Percentiles rank a stretch among this genome's conserved stretches.
Conservation (phyloP, 495 filamentous ascomycete genomes). For the Annulohypoxylon moriforme region DNA sequence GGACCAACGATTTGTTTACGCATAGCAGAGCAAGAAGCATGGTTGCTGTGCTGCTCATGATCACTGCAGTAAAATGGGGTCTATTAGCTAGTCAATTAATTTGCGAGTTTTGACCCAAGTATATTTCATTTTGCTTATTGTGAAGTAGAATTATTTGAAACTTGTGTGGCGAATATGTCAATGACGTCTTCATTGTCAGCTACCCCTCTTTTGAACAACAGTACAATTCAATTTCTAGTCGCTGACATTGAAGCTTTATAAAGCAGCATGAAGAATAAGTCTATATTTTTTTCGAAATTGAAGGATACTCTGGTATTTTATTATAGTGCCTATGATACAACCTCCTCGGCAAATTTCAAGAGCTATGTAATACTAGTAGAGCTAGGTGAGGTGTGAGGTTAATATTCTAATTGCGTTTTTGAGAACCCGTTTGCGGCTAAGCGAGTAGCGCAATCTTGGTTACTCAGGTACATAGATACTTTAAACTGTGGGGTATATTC, state of each 20-base stretch:
- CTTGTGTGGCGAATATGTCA: neutral
- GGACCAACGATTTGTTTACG: conserved; percentile 44
- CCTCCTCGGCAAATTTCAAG: neutral
- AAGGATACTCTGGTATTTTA: too few species aligned
- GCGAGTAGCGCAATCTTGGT: conserved; percentile 4
- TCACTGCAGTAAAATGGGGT: conserved; percentile 40
- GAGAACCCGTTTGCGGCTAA: neutral
- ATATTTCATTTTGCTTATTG: neutral
- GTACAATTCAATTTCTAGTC: neutral
- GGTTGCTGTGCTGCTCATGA: conserved; percentile 31
- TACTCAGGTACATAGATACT: conserved; percentile 14
- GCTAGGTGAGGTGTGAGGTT: neutral
- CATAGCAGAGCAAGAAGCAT: conserved; percentile 28
- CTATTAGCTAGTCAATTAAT: conserved; percentile 39
- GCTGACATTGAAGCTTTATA: neutral
- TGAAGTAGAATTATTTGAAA: conserved; percentile 5
- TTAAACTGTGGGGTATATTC: conserved; percentile 29
- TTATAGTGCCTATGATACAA: too few species aligned
- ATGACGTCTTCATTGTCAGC: conserved; percentile 18
- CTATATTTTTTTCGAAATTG: neutral
- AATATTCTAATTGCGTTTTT: neutral
- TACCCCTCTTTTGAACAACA: neutral
- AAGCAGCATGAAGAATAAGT: neutral
- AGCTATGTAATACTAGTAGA: neutral
- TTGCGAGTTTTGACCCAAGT: conserved; percentile 29